A percentile compares a stretch with the other conserved stretches of the same genome.
phyloP scores from a whole-genome alignment of 2,329 filamentous ascomycete species.

The Fusarium redolens region DNA sequence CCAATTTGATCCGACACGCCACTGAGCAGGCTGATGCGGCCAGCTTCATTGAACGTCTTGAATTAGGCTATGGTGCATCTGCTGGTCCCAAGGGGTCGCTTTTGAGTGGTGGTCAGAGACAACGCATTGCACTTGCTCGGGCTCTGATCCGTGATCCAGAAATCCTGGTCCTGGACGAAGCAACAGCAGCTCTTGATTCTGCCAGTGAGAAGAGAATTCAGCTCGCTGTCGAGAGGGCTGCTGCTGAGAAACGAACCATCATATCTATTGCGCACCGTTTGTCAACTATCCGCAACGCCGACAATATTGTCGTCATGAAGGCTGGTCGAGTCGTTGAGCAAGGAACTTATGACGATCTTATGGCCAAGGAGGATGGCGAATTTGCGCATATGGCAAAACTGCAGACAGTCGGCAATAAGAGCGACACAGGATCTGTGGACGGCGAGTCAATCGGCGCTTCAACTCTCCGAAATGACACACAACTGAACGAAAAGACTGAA shows the following conservation, averaged over 20 bases:
- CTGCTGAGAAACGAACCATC: conserved; percentile 67
- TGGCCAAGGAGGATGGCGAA: conserved; percentile 59
- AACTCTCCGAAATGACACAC: conserved; percentile 20
- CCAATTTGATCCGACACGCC: not conserved
- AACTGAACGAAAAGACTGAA: conserved; percentile 19
- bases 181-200: conserved; percentile 70
- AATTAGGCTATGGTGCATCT: conserved; percentile 63
- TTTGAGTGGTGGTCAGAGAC: conserved; percentile 69
- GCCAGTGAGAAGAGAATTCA: conserved; percentile 67
- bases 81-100: conserved; percentile 66
- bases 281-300: conserved; percentile 70
- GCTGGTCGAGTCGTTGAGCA: conserved; percentile 70
- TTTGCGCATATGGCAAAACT: conserved; percentile 64
- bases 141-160: conserved; percentile 66
- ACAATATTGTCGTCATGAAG: conserved; percentile 75
- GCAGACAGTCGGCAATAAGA: conserved; percentile 50
- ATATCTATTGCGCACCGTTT: conserved; percentile 74
- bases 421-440: conserved; percentile 43
- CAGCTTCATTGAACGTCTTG: conserved; percentile 64
- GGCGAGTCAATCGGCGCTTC: conserved; percentile 37
- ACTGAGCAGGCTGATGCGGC: conserved; percentile 37
- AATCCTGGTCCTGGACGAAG: conserved; percentile 70
- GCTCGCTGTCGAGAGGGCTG: conserved; percentile 54
- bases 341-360: conserved; percentile 70
- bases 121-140: conserved; percentile 68